Base-by-base conservation (phyloP, 495 filamentous ascomycete genomes). In the Penicillium manginii region DNA sequence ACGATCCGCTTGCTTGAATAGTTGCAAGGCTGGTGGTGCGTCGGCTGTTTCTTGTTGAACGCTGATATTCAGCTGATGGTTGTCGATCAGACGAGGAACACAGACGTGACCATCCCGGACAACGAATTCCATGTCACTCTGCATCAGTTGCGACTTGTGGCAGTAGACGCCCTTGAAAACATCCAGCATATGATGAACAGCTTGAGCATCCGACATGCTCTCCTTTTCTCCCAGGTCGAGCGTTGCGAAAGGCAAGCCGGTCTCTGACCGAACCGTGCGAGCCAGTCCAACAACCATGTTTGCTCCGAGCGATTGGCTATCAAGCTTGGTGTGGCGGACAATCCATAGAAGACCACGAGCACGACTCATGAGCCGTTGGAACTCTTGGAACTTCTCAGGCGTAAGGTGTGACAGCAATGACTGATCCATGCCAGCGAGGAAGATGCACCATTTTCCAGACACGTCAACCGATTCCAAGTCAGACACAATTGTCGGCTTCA, bases 181-280 rank as follows among this genome's bases (percentile, higher is more conserved):
- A 42, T 67, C 53, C 2, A 66, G n/a, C 31, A 75, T 67, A 10
- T 67, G 62, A 0, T 57, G 17, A 0, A 61, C 62, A 1, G 62
- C 60, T 31, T 60, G 43, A 0, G 50, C 29, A 45, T 63, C 53
- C 0, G 63, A 26, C 22, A 71, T 48, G 17, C 26, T 50, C 31
- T 61, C 58, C n/a, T 55, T 46, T 15, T 67, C 52, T 14, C 68
- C 72, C 11, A 73, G 32, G 21, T 76, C 68, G 0, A 76, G 55
- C 0, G 63, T 65, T 4, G 65, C 65, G 15, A 76, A 71, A 19
- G 63, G 63, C 15, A 66, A 35, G 15, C 71, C 64, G 0, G 68
- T 71, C 52, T 73, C 68, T 0, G 70, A 71, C 50, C 74, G 52
- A 3, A 76, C 64, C 1, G 68, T 74, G 17, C 74, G 63, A 8